A percentile compares a stretch with the other conserved stretches of the same genome.
Evolutionary conservation across 495 filamentous ascomycete species (phyloP).

Genomic region (Penicillium parvum): DNA sequence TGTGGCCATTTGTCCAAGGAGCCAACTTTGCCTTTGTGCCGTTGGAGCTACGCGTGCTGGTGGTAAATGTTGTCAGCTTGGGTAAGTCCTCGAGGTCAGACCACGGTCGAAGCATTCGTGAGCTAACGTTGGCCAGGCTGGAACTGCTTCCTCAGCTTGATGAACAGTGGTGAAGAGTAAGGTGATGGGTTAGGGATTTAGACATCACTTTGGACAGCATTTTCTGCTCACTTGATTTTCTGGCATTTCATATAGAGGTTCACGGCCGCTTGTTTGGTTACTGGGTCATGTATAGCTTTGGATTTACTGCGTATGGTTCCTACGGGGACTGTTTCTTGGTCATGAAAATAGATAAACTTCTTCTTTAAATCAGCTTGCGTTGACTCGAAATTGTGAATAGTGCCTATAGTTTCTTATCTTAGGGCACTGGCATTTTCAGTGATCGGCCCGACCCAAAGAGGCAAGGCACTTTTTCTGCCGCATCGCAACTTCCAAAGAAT

Average conservation of each 20-base stretch:
- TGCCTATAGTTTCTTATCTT: too few relatives aligned
- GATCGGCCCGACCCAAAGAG: constrained; percentile 33
- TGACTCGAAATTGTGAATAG: too few relatives aligned
- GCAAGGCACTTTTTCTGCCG: constrained; percentile 35
- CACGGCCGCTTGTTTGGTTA: constrained; percentile 4
- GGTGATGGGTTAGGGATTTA: not conserved
- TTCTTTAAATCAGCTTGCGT: too few relatives aligned
- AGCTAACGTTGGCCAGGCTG: constrained; percentile 58
- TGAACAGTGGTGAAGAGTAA: constrained; percentile 58
- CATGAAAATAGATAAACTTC: constrained; percentile 1
- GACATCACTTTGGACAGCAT: too few relatives aligned
- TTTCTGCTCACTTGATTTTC: too few relatives aligned
- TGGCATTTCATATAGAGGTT: constrained; percentile 12
- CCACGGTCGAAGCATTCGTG: not conserved
- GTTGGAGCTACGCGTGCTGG: constrained; percentile 75
- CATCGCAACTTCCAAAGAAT: constrained; percentile 34
- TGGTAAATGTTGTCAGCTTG: constrained; percentile 80
- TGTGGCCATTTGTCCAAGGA: constrained; percentile 90
- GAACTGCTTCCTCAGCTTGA: constrained; percentile 91
- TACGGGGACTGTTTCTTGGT: constrained; percentile 1
- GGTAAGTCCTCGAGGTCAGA: constrained; percentile 46
- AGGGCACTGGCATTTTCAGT: too few relatives aligned
- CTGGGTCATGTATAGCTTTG: constrained; percentile 4
- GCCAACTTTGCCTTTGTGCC: constrained; percentile 91
- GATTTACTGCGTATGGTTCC: not conserved